A percentile compares a stretch with the other conserved stretches of the same genome.
Conservation (phyloP, 2,329 filamentous ascomycete species). For the Cordyceps sp. region DNA sequence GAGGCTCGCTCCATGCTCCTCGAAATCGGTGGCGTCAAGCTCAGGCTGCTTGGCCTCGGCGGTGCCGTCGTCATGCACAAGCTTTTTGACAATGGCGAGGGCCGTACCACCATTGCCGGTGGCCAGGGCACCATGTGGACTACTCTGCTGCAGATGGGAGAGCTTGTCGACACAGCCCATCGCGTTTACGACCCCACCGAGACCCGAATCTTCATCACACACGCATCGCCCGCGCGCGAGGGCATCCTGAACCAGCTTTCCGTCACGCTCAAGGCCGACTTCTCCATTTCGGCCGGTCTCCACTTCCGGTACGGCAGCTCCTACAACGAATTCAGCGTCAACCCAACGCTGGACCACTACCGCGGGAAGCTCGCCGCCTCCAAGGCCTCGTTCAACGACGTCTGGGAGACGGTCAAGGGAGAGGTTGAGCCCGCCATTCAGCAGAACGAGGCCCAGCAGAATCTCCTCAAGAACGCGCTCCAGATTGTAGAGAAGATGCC, state of each 20-base stretch:
- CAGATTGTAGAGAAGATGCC: conserved; percentile 98
- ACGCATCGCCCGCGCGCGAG: conserved; percentile 90
- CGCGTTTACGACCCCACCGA: conserved; percentile 97
- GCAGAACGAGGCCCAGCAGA: conserved; percentile 87
- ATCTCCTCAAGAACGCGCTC: conserved; percentile 76
- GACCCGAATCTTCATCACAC: conserved; percentile 90
- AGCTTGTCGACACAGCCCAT: conserved; percentile 93
- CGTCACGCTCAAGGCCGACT: conserved; percentile 92
- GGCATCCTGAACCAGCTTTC: conserved; percentile 95
- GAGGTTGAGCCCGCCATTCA: conserved; percentile 91
- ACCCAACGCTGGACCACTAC: conserved; percentile 94
- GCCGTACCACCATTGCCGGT: conserved; percentile 92
- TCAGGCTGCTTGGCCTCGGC: conserved; percentile 81
- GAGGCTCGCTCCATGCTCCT: conserved; percentile 92
- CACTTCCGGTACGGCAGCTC: conserved; percentile 98
- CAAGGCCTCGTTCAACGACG: conserved; percentile 96
- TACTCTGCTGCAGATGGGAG: conserved; percentile 92
- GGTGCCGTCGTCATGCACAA: conserved; percentile 99
- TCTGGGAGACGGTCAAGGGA: conserved; percentile 95
- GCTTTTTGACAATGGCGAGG: conserved; percentile 96
- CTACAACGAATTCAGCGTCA: conserved; percentile 99
- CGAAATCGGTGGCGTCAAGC: conserved; percentile 88
- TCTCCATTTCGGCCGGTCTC: conserved; percentile 90
- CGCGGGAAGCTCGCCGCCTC: conserved; percentile 95
- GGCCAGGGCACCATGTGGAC: conserved; percentile 99